Base-by-base conservation (phyloP, 2,329 filamentous ascomycete genomes). In the Rhexocercosporidium sp. region DNA sequence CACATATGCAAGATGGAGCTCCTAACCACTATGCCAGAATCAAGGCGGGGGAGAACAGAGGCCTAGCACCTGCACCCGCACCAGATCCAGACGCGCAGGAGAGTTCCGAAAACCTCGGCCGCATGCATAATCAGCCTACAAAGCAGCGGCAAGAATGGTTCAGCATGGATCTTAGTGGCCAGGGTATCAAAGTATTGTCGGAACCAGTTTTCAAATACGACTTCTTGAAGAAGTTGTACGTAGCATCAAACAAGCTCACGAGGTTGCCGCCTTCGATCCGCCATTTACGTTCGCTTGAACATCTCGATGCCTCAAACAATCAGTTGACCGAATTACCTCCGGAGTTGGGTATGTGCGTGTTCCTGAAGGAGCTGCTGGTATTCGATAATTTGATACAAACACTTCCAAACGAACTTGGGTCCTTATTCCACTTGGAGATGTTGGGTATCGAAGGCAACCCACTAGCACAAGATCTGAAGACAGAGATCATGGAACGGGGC, bases 301-400 rank as follows among this genome's bases (percentile, higher is more conserved):
- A 94, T 75, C 86, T 99, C 59, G 95, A 99, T 79, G 85, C 94
- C 3, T 98, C 96, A 0, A 89, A 91, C 81, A 99, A 99, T 79
- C 88, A 95, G 69, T 85, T 99, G 68, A 86, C 86, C 9, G 89
- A 92, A 71, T 83, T 99, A 3, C 96, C 96, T 0, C 87, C 92
- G 25, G 95, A 99, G 82, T 88, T 99, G 68, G 96, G 96, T 76
- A 99, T 98, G 95, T 93, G 97, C 75, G 96, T 94, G 31, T 96
- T 94, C 73, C 83, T 99, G 64, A 94, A 93, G 80, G 90, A 92
- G 72, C 84, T 99, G 5, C 83, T 94, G 31, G 84, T 97, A 2
- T 97, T 97, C 78, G 94, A 97, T 81, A 99, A 99, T 79, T 86
- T 92, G 69, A 90, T 99, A 64, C 88, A 88, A 69, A 90, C 88